Evolutionary conservation across 768 basidiomycete species (phyloP), one percentile per base, ranked within the genome.

Genomic region (Russula dissimulans): DNA sequence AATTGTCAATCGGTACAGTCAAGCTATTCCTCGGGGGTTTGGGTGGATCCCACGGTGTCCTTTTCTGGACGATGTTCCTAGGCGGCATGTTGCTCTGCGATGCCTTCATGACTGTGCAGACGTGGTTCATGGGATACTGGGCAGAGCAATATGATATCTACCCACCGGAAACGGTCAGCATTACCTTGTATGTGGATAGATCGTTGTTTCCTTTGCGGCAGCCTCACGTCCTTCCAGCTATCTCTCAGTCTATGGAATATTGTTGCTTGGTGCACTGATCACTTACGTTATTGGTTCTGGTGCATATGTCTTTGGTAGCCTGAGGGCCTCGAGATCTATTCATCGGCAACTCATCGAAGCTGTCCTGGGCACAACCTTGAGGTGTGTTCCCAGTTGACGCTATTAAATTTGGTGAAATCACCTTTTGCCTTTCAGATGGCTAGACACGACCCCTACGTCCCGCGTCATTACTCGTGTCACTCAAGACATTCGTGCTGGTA

Each of bases 391-490:
- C 22, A n/a, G 9, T 14, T 38, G 5, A 26, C 34, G 9, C 11
- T 22, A 29, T 18, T 8, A 5, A 14, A 12, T 31, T 12, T 11
- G 11, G 32, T 31, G 38, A 4, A 48, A 49, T 18, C 12, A 10
- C 29, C 41, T 11, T 44, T 1, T 26, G 22, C 31, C 7, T 32
- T 59, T 39, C 29, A 78, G 80, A 60, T 81, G 78, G 76, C 71
- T 81, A 9, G 80, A 82, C 61, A 75, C 69, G 7, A 79, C 78
- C 1, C 80, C 80, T 0, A 75, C 75, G 0, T 78, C 79, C n/a
- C 79, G 86, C 4, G 79, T 89, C 53, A 81, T 87, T 44, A 74
- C 83, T 32, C 77, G 86, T 52, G 82, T 81, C 68, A 87, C 86
- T 1, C 80, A 84, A 56, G 86, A 88, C 67, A 84, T 87, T 22